Percentiles rank a stretch among this genome's conserved stretches.
phyloP scores from a whole-genome alignment of 2,329 filamentous ascomycete species.

The Waltergamsia citrina region DNA sequence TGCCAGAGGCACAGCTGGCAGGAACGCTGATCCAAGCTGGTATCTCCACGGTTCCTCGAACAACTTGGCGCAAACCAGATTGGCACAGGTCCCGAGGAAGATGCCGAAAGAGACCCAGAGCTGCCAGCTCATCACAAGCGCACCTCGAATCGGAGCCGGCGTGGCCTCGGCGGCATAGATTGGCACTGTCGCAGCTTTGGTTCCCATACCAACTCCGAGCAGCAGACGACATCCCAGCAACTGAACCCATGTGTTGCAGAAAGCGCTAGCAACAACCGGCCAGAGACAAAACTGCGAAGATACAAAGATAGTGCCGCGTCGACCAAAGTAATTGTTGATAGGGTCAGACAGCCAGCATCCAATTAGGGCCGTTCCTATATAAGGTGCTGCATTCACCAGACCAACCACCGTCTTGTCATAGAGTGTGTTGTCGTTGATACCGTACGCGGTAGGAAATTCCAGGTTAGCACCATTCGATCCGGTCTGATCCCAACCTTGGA shows the following conservation, averaged over 20 bases:
- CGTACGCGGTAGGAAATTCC: slow-evolving; percentile 46
- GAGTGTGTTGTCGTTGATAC: slow-evolving; percentile 23
- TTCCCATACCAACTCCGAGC: slow-evolving; percentile 69
- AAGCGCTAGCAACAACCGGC: slow-evolving; percentile 59
- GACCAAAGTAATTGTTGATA: slow-evolving; percentile 35
- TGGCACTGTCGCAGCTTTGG: slow-evolving; percentile 65
- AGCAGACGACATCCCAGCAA: slow-evolving; percentile 62
- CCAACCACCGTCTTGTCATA: slow-evolving; percentile 45
- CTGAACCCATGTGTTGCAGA: slow-evolving; percentile 62
- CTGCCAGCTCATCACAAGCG: slow-evolving; percentile 76
- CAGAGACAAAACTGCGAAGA: slow-evolving; percentile 65
- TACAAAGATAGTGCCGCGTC: slow-evolving; percentile 54
- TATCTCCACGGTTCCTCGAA: slow-evolving; percentile 8
- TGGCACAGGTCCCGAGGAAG: slow-evolving; percentile 38
- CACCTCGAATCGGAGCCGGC: slow-evolving; percentile 60
- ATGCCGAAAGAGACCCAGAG: slow-evolving; percentile 57
- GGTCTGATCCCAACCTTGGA: slow-evolving; percentile 63
- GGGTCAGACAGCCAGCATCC: slow-evolving; percentile 61
- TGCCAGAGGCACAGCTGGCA: slow-evolving; percentile 53
- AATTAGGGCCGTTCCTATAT: slow-evolving; percentile 35
- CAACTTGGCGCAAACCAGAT: slow-evolving; percentile 18
- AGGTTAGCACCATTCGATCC: slow-evolving; percentile 55
- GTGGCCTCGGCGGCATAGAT: slow-evolving; percentile 69
- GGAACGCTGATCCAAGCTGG: slow-evolving; percentile 37
- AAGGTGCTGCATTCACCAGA: slow-evolving; percentile 53